phyloP scores from a whole-genome alignment of 305 asterid genomes.

The Stenogyne calaminthoides region DNA sequence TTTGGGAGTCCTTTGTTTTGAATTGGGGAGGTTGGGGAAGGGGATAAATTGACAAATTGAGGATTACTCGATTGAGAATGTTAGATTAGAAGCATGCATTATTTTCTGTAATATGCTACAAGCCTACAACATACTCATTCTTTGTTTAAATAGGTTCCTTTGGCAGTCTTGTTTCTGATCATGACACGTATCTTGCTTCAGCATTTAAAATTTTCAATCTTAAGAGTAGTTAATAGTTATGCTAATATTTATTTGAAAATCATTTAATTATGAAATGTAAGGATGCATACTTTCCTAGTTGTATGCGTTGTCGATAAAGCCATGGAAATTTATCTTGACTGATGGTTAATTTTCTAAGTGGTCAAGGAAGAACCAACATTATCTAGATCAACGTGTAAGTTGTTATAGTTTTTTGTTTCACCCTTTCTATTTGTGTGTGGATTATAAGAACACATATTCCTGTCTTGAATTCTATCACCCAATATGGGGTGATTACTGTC shows the following conservation, averaged over 20 bases:
- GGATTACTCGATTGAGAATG: not conserved
- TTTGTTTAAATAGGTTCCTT: not conserved
- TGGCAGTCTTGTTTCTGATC: not conserved
- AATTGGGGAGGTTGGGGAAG: not conserved
- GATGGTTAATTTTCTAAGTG: not conserved
- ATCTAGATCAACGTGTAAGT: not conserved
- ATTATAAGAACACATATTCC: not conserved
- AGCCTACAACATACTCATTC: not conserved
- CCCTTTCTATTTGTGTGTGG: not conserved
- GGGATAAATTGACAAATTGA: not conserved
- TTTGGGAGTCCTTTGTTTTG: constrained; percentile 6
- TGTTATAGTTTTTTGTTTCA: constrained; percentile 1
- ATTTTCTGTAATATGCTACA: not conserved
- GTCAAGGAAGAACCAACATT: not conserved
- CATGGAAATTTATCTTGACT: not conserved
- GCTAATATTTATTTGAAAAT: not conserved
- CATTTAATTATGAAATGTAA: constrained; percentile 3
- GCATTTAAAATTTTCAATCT: not conserved
- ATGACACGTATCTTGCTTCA: not conserved
- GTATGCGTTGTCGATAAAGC: not conserved
- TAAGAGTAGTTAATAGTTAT: not conserved
- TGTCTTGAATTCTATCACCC: not conserved
- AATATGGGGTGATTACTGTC: not conserved
- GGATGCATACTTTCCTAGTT: not conserved
- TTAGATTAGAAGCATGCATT: not conserved